These are phyloP conservation scores for Cucumis melo DNA, from an alignment of 306 rosid genomes.

Conservation along the genomic window DNA sequence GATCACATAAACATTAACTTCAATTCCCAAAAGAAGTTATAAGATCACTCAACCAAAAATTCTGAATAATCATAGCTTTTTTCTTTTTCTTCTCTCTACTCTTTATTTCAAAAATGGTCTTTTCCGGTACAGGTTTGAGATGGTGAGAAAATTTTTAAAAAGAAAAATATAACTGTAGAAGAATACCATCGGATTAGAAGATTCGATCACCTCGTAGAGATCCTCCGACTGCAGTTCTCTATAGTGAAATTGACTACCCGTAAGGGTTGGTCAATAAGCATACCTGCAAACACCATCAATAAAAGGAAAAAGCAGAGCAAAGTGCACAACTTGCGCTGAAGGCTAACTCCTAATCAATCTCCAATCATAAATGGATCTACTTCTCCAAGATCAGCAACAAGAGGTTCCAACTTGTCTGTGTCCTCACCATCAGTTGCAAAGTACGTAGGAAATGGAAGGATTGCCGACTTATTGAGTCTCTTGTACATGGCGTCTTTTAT, in stretches of 20 bases:
- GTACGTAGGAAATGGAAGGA: slow-evolving; percentile 85
- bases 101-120: neutral
- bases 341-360: slow-evolving; percentile 22
- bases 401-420: slow-evolving; percentile 32
- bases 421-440: slow-evolving; percentile 56
- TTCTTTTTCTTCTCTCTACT: neutral
- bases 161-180: neutral
- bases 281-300: neutral
- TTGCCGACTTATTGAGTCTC: slow-evolving; percentile 43
- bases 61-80: neutral
- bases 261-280: neutral
- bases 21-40: neutral
- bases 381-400: slow-evolving; percentile 84
- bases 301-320: neutral
- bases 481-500: slow-evolving; percentile 65
- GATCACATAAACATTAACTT: neutral
- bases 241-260: neutral
- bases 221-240: neutral
- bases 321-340: neutral
- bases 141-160: neutral
- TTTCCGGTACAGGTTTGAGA: neutral
- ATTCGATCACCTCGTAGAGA: neutral
- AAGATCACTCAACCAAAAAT: neutral
- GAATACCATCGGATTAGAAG: neutral
- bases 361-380: slow-evolving; percentile 80